A percentile compares a stretch with the other conserved stretches of the same genome.
These are phyloP conservation scores for Oidium heveae DNA, from an alignment of 2,329 filamentous ascomycete genomes.

Conservation along the genomic window DNA sequence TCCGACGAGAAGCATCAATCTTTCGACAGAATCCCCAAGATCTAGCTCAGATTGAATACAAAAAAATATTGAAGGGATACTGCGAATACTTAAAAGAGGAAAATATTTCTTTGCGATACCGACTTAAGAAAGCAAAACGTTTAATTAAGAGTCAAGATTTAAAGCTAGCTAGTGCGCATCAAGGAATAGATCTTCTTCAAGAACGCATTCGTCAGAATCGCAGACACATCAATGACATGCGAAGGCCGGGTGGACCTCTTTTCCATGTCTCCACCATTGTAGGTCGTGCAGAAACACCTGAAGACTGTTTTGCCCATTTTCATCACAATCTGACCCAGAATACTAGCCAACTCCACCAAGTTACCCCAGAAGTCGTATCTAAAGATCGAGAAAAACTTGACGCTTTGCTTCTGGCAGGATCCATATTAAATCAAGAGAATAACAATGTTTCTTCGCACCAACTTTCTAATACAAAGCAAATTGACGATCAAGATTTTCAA, in stretches of 20 bases:
- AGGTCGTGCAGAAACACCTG: constrained; percentile 21
- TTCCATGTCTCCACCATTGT: constrained; percentile 19
- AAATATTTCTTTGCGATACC: constrained; percentile 34
- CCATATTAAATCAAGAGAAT: constrained; percentile 56
- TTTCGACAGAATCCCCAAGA: constrained; percentile 45
- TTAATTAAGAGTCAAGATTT: constrained; percentile 57
- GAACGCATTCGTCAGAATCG: constrained; percentile 74
- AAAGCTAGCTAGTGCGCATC: constrained; percentile 39
- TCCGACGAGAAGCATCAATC: constrained; percentile 66
- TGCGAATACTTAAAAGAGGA: constrained; percentile 42
- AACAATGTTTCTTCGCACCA: constrained; percentile 11
- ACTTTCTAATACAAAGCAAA: constrained; percentile 34
- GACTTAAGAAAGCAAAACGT: constrained; percentile 49
- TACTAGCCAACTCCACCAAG: constrained; percentile 14
- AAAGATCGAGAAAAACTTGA: constrained; percentile 40
- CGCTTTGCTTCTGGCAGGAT: constrained; percentile 45
- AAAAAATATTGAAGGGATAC: constrained; percentile 36
- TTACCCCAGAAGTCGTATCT: constrained; percentile 22
- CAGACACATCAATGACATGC: constrained; percentile 59
- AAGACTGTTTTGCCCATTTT: constrained; percentile 16
- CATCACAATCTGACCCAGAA: constrained; percentile 19
- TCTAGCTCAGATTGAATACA: constrained; percentile 27
- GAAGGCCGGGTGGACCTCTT: constrained; percentile 43
- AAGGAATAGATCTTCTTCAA: constrained; percentile 54
- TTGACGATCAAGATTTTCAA: constrained; percentile 53